These are phyloP conservation scores for Tylopilus sp. DNA, from an alignment of 1,284 basidiomycete genomes.

Conservation along the genomic window DNA sequence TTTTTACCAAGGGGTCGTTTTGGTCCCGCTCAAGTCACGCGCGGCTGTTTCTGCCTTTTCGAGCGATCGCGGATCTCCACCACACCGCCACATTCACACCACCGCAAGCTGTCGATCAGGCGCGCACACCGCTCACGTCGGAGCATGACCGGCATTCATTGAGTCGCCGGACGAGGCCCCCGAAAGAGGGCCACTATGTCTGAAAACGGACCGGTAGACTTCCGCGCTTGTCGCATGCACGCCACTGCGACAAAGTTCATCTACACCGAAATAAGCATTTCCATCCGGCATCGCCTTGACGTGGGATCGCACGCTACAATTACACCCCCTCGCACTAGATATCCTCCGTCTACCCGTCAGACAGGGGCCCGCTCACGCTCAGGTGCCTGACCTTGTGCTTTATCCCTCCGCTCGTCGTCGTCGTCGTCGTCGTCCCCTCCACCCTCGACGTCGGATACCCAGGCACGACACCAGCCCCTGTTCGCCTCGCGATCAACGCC, in stretches of 20 bases:
- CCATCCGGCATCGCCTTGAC: slow-evolving; percentile 6
- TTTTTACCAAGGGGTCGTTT: slow-evolving; percentile 16
- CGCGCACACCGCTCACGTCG: slow-evolving; percentile 17
- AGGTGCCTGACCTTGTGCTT: slow-evolving; percentile 44
- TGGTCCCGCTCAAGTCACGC: slow-evolving; percentile 18
- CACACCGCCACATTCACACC: slow-evolving; percentile 16
- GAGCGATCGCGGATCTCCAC: not conserved
- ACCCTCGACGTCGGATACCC: slow-evolving; percentile 24
- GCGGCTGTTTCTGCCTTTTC: too few species aligned
- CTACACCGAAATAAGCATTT: not conserved
- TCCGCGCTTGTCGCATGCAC: slow-evolving; percentile 37
- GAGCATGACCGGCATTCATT: slow-evolving; percentile 12
- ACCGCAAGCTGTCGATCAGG: not conserved
- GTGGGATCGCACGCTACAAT: slow-evolving; percentile 25
- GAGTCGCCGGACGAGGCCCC: slow-evolving; percentile 13
- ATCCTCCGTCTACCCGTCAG: slow-evolving; percentile 28
- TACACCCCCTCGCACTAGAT: slow-evolving; percentile 12
- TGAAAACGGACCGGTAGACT: slow-evolving; percentile 22
- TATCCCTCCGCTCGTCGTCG: slow-evolving; percentile 26
- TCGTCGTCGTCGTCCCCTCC: not conserved
- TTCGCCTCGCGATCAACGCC: slow-evolving; percentile 78
- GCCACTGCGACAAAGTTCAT: slow-evolving; percentile 31
- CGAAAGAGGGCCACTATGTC: slow-evolving; percentile 25
- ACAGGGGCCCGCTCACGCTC: slow-evolving; percentile 37
- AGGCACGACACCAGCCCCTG: slow-evolving; percentile 45